A percentile compares a stretch with the other conserved stretches of the same genome.
phyloP scores from a whole-genome alignment of 148 eudicot genomes.

The Mesembryanthemum crystallinum region DNA sequence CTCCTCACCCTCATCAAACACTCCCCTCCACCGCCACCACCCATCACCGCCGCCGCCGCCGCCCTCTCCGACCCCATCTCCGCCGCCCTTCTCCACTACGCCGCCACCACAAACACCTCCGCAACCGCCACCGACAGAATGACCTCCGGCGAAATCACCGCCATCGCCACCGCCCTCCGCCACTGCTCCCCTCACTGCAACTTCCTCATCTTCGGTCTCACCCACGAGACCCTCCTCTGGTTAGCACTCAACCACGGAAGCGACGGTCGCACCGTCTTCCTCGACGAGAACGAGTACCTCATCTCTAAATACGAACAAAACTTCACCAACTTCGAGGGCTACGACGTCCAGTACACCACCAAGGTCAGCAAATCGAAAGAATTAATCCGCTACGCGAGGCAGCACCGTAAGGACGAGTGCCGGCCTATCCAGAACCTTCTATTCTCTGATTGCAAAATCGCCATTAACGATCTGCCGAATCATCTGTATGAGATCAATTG shows the following conservation, averaged over 20 bases:
- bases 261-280: conserved; percentile 61
- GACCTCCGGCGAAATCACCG: conserved; percentile 49
- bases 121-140: conserved; percentile 36
- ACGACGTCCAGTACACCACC: conserved; percentile 70
- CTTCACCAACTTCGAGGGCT: conserved; percentile 60
- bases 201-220: conserved; percentile 78
- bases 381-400: conserved; percentile 33
- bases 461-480: conserved; percentile 74
- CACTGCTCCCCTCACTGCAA: conserved; percentile 44
- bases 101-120: conserved; percentile 32
- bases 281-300: conserved; percentile 60
- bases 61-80: conserved; percentile 32
- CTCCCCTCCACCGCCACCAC: conserved; percentile 22
- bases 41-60: conserved; percentile 18
- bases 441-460: conserved; percentile 75
- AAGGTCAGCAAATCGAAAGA: conserved; percentile 37
- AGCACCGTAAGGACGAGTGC: conserved; percentile 38
- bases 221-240: conserved; percentile 87
- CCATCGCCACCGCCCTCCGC: conserved; percentile 49
- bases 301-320: conserved; percentile 44
- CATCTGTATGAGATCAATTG: conserved; percentile 62
- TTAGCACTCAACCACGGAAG: conserved; percentile 39
- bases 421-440: conserved; percentile 70
- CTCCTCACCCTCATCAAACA: conserved; percentile 37
- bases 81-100: conserved; percentile 74